A percentile compares a stretch with the other conserved stretches of the same genome.
Conservation (phyloP, 2,329 filamentous ascomycete genomes). For the Nemania sp. region DNA sequence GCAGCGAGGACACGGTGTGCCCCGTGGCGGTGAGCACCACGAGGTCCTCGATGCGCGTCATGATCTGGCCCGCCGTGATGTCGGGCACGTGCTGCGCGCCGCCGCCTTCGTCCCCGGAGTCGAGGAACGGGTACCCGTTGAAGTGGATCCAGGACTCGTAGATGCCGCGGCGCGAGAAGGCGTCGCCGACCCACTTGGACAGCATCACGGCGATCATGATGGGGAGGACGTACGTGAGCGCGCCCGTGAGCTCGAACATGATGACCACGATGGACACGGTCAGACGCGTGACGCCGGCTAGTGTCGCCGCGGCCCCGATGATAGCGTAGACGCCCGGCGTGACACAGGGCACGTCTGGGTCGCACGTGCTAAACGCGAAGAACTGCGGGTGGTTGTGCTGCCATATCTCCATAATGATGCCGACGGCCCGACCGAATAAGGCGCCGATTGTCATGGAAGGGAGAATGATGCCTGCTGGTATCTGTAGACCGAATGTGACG, state of each 20-base stretch:
- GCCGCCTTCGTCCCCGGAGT: constrained; percentile 82
- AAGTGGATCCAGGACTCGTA: constrained; percentile 99
- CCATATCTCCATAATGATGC: constrained; percentile 90
- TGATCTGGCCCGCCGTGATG: constrained; percentile 85
- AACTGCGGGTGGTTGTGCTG: constrained; percentile 82
- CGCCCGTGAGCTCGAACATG: constrained; percentile 98
- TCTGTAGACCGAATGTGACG: constrained; percentile 92
- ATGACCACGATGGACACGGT: constrained; percentile 99
- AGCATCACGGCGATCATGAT: constrained; percentile 99
- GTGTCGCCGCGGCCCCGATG: constrained; percentile 92
- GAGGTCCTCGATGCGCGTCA: constrained; percentile 92
- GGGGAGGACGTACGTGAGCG: constrained; percentile 93
- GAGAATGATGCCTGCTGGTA: constrained; percentile 94
- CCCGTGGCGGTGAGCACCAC: constrained; percentile 87
- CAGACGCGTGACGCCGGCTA: constrained; percentile 93
- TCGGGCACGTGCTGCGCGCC: constrained; percentile 71
- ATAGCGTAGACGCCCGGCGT: constrained; percentile 97
- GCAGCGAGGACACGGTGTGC: constrained; percentile 84
- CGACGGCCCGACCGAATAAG: constrained; percentile 87
- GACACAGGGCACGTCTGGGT: constrained; percentile 87
- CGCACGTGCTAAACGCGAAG: constrained; percentile 82
- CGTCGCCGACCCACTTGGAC: constrained; percentile 97
- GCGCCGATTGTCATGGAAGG: constrained; percentile 97
- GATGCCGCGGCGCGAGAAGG: constrained; percentile 90
- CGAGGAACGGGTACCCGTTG: constrained; percentile 94